phyloP scores from a whole-genome alignment of 2,329 filamentous ascomycete species.

The Aspergillus sp. region DNA sequence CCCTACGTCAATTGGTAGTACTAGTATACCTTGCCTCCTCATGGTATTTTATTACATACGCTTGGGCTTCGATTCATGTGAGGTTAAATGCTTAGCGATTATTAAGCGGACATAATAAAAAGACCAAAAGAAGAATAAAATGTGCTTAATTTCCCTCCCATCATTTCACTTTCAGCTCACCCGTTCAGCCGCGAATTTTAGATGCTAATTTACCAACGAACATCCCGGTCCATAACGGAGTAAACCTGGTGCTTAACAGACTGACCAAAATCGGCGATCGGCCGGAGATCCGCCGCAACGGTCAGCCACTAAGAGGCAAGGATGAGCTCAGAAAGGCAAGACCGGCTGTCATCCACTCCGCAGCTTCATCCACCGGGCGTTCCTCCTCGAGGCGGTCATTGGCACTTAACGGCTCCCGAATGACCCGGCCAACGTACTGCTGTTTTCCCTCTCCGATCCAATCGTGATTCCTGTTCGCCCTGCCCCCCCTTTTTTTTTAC shows the following conservation, averaged over 20 bases:
- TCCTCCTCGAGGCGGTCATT: constrained; percentile 10
- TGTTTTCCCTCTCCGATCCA: neutral
- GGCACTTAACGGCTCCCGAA: constrained; percentile 21
- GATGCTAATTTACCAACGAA: neutral
- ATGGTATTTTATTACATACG: neutral
- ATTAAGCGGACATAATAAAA: too few relatives aligned
- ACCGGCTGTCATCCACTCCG: neutral
- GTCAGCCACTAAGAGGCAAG: neutral
- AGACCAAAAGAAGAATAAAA: too few relatives aligned
- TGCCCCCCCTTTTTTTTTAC: constrained; percentile 4
- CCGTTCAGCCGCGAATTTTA: neutral
- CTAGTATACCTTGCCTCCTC: neutral
- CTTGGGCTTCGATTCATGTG: too few relatives aligned
- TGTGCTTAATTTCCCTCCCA: too few relatives aligned
- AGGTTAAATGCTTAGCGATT: too few relatives aligned
- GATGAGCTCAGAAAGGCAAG: neutral
- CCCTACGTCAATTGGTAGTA: neutral
- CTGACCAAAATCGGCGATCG: neutral
- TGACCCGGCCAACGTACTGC: constrained; percentile 10
- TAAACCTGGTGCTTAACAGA: neutral
- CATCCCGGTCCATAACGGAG: neutral
- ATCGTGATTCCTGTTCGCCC: neutral
- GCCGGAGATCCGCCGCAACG: constrained; percentile 1
- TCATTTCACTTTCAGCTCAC: too few relatives aligned
- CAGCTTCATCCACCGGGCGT: neutral